Conservation (phyloP, 202 grass and related monocot genomes). For the Carex sylvatica region DNA sequence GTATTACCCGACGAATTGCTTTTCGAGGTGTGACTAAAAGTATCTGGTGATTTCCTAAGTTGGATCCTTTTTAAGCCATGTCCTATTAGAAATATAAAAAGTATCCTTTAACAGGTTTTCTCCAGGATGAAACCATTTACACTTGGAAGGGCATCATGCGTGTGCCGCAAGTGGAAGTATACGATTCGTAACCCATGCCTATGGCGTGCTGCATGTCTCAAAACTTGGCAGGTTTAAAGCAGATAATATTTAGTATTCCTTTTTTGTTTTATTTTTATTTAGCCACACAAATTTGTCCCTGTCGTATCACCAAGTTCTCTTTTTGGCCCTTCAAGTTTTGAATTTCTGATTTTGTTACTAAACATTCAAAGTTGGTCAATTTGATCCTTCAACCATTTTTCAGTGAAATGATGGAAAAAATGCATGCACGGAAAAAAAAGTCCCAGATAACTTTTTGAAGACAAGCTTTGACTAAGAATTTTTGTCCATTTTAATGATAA, state of each 20-base stretch:
- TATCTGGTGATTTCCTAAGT: not conserved
- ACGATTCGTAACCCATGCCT: constrained; percentile 73
- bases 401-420: not conserved
- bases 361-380: not conserved
- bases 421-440: not conserved
- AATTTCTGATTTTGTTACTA: constrained; percentile 26
- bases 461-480: constrained; percentile 2
- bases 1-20: constrained; percentile 82
- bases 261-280: not conserved
- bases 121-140: constrained; percentile 68
- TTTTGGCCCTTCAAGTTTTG: not conserved
- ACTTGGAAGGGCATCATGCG: constrained; percentile 82
- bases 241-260: not conserved
- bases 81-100: constrained; percentile 10
- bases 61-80: not conserved
- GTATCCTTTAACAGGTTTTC: constrained; percentile 62
- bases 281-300: not conserved
- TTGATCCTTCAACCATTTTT: not conserved
- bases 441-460: not conserved
- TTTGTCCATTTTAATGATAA: not conserved
- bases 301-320: not conserved
- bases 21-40: constrained; percentile 51
- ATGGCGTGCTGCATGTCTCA: constrained; percentile 69
- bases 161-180: constrained; percentile 94
- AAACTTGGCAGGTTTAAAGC: constrained; percentile 78